A percentile compares a stretch with the other conserved stretches of the same genome.
phyloP scores from a whole-genome alignment of 2,329 filamentous ascomycete genomes.

The Sporothrix luriei region DNA sequence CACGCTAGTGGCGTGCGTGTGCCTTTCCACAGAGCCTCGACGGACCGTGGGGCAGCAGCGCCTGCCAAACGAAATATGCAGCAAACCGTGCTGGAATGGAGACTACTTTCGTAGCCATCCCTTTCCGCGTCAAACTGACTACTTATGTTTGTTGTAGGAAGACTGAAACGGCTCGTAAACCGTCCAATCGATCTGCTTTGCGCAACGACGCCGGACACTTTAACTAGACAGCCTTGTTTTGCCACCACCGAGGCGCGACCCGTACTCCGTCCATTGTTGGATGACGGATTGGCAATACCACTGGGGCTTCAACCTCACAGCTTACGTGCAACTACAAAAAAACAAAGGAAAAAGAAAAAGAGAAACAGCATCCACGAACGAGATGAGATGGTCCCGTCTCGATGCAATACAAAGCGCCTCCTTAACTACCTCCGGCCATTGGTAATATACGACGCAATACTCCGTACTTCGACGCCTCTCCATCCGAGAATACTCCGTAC shows the following conservation, averaged over 20 bases:
- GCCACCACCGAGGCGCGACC: not conserved
- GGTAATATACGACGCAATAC: too few species aligned
- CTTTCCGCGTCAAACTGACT: not conserved
- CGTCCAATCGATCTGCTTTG: slow-evolving; percentile 24
- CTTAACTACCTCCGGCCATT: too few species aligned
- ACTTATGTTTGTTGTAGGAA: not conserved
- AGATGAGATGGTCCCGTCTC: not conserved
- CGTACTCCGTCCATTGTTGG: too few species aligned
- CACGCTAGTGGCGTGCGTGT: slow-evolving; percentile 19
- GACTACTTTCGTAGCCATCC: not conserved
- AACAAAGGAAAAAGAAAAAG: too few species aligned
- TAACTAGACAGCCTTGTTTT: not conserved
- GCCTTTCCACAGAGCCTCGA: not conserved
- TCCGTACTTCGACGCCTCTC: too few species aligned
- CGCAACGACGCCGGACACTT: not conserved
- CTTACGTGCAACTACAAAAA: too few species aligned
- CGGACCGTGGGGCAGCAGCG: slow-evolving; percentile 1
- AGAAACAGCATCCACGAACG: too few species aligned
- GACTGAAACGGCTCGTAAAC: slow-evolving; percentile 28
- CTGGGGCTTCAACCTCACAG: too few species aligned
- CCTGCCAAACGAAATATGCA: not conserved
- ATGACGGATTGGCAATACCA: too few species aligned
- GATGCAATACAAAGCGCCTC: not conserved
- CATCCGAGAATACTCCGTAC: not conserved
- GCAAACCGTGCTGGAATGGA: slow-evolving; percentile 17